phyloP scores from a whole-genome alignment of 352 stramenopile genomes.

The Globisporangium nodosum region DNA sequence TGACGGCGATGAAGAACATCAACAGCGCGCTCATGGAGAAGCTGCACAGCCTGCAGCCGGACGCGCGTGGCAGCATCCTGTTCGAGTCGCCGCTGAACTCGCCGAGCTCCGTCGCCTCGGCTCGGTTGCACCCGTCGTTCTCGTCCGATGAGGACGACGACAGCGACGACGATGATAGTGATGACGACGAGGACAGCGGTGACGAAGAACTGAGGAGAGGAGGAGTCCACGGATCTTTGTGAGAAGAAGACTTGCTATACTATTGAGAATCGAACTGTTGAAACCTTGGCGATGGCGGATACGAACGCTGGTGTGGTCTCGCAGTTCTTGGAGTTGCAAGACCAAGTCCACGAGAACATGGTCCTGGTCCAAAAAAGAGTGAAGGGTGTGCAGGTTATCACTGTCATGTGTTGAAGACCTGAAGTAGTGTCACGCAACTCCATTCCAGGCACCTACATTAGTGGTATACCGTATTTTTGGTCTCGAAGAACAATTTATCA shows the following conservation, averaged over 20 bases:
- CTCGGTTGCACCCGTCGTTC: constrained; percentile 32
- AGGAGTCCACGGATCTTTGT: neutral
- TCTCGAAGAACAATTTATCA: no score
- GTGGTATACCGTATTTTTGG: no score
- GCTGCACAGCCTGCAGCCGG: constrained; percentile 49
- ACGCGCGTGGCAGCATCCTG: constrained; percentile 39
- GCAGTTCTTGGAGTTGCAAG: neutral
- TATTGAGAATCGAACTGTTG: no score
- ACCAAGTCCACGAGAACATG: no score
- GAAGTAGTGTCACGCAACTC: neutral
- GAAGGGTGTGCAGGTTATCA: no score
- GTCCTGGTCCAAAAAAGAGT: no score
- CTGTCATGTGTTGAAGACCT: neutral
- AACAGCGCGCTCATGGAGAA: constrained; percentile 66
- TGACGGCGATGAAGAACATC: constrained; percentile 67
- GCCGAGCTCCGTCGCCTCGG: constrained; percentile 27
- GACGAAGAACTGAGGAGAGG: neutral
- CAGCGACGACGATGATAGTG: constrained; percentile 33
- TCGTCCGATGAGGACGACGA: constrained; percentile 55
- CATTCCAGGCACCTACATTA: neutral
- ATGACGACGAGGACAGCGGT: constrained; percentile 21
- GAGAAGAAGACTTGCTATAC: neutral
- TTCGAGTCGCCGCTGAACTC: constrained; percentile 36
- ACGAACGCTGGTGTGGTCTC: neutral
- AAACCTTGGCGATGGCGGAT: no score